Evolutionary conservation across 768 basidiomycete genomes (phyloP).

Genomic region (Rubroboletus satanas): DNA sequence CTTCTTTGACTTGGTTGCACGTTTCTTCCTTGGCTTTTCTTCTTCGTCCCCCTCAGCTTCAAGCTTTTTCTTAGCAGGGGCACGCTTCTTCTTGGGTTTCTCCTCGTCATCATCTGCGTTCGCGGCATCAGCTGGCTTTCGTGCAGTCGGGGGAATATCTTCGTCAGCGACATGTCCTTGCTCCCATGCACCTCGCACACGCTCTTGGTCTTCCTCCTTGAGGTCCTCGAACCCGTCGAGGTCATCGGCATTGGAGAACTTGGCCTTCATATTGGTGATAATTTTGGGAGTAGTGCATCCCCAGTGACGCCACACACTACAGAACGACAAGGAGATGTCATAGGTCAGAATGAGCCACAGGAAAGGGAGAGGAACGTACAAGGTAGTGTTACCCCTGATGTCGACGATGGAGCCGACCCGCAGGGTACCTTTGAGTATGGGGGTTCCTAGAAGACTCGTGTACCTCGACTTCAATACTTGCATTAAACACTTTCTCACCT

Average conservation of each 20-base stretch:
- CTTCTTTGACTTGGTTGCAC: conserved; percentile 31
- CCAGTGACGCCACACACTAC: conserved; percentile 86
- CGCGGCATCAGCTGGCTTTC: conserved; percentile 47
- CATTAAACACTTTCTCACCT: conserved; percentile 40
- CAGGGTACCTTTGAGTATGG: conserved; percentile 67
- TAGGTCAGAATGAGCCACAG: neutral
- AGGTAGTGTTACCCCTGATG: conserved; percentile 61
- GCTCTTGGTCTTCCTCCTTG: conserved; percentile 62
- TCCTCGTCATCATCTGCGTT: conserved; percentile 44
- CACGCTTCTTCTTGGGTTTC: conserved; percentile 52
- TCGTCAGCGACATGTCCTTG: conserved; percentile 76
- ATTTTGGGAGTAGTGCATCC: conserved; percentile 75
- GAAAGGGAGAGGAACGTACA: conserved; percentile 42
- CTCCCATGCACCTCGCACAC: conserved; percentile 68
- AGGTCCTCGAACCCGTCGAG: conserved; percentile 86
- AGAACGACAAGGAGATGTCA: neutral
- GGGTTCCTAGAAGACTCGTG: conserved; percentile 47
- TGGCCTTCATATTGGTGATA: conserved; percentile 64
- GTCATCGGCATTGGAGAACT: conserved; percentile 55
- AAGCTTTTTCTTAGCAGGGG: conserved; percentile 34
- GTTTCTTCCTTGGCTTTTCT: conserved; percentile 36
- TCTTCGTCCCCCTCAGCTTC: conserved; percentile 35
- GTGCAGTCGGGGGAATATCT: conserved; percentile 75
- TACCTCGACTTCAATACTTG: neutral
- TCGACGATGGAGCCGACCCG: conserved; percentile 76